Conservation (phyloP, 106 monocot species). For the Platanthera guangdongensis region DNA sequence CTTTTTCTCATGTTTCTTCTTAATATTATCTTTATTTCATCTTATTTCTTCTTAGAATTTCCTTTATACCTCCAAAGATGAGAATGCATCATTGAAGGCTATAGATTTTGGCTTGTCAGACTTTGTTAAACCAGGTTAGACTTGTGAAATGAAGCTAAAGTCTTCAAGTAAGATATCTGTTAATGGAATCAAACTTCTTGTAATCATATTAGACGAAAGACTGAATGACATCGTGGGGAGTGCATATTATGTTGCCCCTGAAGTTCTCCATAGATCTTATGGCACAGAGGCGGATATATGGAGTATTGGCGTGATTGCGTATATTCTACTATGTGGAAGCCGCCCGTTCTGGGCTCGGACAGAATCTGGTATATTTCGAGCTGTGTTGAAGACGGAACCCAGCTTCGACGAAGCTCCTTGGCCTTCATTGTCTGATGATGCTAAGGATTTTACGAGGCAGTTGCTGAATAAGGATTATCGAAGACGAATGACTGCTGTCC, state of each 20-base stretch:
- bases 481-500: conserved; percentile 64
- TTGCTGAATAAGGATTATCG: conserved; percentile 63
- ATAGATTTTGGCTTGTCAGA: conserved; percentile 45
- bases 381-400: conserved; percentile 47
- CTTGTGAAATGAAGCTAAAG: too few species aligned
- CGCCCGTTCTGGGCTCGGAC: conserved; percentile 66
- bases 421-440: conserved; percentile 38
- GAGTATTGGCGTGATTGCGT: conserved; percentile 68
- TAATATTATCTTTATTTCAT: background rate
- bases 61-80: conserved; percentile 31
- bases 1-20: background rate
- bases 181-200: background rate
- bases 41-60: conserved; percentile 25
- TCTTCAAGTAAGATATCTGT: background rate
- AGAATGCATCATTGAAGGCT: conserved; percentile 27
- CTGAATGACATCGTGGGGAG: conserved; percentile 95
- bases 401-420: conserved; percentile 50
- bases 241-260: too few species aligned
- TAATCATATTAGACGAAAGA: conserved; percentile 55
- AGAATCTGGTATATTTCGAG: conserved; percentile 59
- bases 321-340: conserved; percentile 61
- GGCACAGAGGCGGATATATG: too few species aligned
- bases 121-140: conserved; percentile 30
- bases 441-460: conserved; percentile 53
- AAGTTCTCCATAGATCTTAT: too few species aligned